Base-by-base conservation (phyloP, 352 stramenopile genomes). In the Pythium coloratum region DNA sequence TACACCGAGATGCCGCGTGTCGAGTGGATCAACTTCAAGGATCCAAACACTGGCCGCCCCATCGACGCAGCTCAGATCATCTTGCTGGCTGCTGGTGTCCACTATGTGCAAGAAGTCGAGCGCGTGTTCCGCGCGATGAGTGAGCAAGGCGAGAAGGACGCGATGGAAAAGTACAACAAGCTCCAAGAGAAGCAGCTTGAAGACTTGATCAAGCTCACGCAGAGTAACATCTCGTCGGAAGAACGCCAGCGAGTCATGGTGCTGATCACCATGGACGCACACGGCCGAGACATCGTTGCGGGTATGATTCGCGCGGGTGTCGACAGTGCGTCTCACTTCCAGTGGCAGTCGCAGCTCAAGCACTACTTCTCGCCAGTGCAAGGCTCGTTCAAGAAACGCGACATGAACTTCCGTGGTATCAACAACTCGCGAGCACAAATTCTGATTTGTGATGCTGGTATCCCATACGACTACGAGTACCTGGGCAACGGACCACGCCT, bases 401-500 rank as follows among this genome's bases (percentile, higher is more conserved):
- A 98, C 69, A 89, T 82, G 36, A 89, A 88, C 16, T 95, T 98
- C 56, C 78, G 91, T 30, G 89, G 86, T 7, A 66, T 75, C 8
- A 91, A 96, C 63, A 89, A 93, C 46, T 77, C 78, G 14, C 76
- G 89, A 20, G 89, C 89, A 24, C 80, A 95, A 57, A 96, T 97
- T 59, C 68, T 96, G 7, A 98, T 98, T 60, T 95, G 86, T 61
- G 93, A 98, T 66, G 96, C 96, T 26, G 89, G 90, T 30, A 91
- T 99, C 66, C 91, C 94, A 12, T 99, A 99, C 70, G 94, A 98
- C 70, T 98, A 98, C 77, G 96, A 99, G 67, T 99, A 99, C 74
- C 78, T 99, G 0, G 96, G 96, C 32, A 98, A 99, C 67, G 93
- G 95, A 0, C 88, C 92, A 18, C 84, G 95, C 2, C 81, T 99